Base-by-base conservation (phyloP, 2,329 filamentous ascomycete genomes). In the Laburnicola sp. region DNA sequence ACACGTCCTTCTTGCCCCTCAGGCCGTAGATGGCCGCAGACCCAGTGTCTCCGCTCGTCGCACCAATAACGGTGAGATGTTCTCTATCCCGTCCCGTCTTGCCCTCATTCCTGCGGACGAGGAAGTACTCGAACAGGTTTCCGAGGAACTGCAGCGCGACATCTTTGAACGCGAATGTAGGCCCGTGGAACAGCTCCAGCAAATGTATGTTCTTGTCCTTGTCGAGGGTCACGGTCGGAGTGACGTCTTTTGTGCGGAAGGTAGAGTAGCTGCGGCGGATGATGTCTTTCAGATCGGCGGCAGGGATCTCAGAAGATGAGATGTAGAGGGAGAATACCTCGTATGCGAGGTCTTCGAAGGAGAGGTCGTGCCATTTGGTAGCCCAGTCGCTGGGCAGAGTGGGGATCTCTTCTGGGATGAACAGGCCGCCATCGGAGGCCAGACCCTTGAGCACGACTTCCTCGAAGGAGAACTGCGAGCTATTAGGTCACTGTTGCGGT, bases 11-110 rank as follows among this genome's bases (percentile, higher is more conserved):
- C 84, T 97, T 97, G 48, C 92, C 91, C 44, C 92, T 80, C 48
- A 99, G 81, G 49, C 94, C 94, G 69, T 97, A 97, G 63, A 99
- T 97, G 59, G 94, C 94, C 8, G 93, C 93, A 26, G 91, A 96
- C 23, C 93, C 93, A 26, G 93, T 97, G 71, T 81, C 69, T 50
- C 73, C 73, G 59, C 73, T 75, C 40, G 73, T 75, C 37, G 73
- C 73, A 48, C 73, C 66, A 59, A 75, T 60, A 59, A 76, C 70
- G 1, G 72, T 75, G 63, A 75, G 40, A 50, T 74, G 72, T 47
- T 75, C 71, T 55, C 71, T 65, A 48, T 91, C 90, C 57, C 91
- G 75, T 21, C 85, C 85, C 26, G 79, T 77, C 77, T 88, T 90
- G 59, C 82, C 84, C 69, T 83, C 68, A 61, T 94, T 94, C 72